A percentile compares a stretch with the other conserved stretches of the same genome.
Evolutionary conservation across 768 basidiomycete species (phyloP).

Genomic region (Mycena epipterygia): DNA sequence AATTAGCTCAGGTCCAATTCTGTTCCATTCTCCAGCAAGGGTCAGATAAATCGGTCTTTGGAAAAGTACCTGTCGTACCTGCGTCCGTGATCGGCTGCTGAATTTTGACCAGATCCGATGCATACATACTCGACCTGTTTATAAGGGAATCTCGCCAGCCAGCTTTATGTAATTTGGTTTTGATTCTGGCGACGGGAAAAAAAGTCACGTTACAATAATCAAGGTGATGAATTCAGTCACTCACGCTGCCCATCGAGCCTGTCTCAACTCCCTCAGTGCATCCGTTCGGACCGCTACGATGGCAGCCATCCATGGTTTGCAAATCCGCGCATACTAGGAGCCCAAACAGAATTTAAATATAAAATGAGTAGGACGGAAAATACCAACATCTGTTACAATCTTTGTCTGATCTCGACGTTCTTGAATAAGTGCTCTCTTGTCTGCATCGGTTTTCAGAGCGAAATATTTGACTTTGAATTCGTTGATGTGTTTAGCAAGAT

Average conservation of each 20-base stretch:
- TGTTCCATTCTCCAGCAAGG: conserved; percentile 5
- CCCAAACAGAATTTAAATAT: neutral
- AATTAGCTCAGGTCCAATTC: conserved; percentile 1
- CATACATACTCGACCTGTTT: no score
- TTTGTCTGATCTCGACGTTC: conserved; percentile 19
- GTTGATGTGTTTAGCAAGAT: conserved; percentile 11
- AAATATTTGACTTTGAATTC: conserved; percentile 1
- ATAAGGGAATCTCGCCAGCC: neutral
- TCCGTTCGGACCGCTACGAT: neutral
- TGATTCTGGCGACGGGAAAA: neutral
- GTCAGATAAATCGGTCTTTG: neutral
- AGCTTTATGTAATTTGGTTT: conserved; percentile 18
- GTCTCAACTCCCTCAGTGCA: neutral
- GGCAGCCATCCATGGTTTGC: conserved; percentile 1
- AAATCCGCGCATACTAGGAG: neutral
- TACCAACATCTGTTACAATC: conserved; percentile 3
- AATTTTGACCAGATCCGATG: neutral
- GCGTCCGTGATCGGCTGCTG: neutral
- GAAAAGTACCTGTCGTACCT: conserved; percentile 1
- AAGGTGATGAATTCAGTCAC: neutral
- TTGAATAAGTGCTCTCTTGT: neutral
- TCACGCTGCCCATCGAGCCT: conserved; percentile 10
- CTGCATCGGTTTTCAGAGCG: neutral
- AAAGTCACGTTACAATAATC: no score
- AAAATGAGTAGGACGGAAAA: neutral